Evolutionary conservation across 1,284 basidiomycete species (phyloP).

Genomic region (Trametes pubescens): DNA sequence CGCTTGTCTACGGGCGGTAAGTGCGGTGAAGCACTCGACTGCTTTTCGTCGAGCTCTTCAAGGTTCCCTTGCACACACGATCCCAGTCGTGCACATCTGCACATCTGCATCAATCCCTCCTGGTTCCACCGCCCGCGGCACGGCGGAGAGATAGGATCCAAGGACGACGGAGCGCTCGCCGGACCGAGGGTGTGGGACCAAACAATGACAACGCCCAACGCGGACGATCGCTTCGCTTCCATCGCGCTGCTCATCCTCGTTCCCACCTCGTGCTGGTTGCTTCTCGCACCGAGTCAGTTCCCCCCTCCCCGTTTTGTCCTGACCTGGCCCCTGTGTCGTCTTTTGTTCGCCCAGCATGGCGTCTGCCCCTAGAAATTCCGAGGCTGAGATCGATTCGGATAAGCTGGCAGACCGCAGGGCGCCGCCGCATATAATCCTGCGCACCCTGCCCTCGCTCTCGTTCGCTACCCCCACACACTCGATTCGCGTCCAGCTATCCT

Average conservation of each 20-base stretch:
- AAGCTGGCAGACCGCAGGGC: conserved; percentile 1
- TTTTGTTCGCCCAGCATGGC: conserved; percentile 16
- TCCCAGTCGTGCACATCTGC: neutral
- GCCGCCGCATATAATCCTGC: conserved; percentile 17
- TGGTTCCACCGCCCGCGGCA: neutral
- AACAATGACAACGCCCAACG: neutral
- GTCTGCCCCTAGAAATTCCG: neutral
- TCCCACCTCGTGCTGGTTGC: conserved; percentile 6
- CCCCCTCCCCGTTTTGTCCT: conserved; percentile 10
- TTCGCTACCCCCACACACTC: conserved; percentile 15
- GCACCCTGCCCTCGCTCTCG: conserved; percentile 14
- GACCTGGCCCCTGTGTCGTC: neutral
- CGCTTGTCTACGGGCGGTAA: too few relatives aligned
- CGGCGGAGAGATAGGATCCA: neutral
- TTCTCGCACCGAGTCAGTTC: conserved; percentile 12
- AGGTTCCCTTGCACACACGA: too few relatives aligned
- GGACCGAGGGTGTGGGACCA: neutral
- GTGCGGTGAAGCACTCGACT: too few relatives aligned
- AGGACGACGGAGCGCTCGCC: conserved; percentile 35
- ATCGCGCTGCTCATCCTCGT: neutral
- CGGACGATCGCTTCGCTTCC: neutral
- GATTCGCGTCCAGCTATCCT: conserved; percentile 8
- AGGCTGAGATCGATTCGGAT: conserved; percentile 4
- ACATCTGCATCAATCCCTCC: neutral
- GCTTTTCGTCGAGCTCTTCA: neutral